These are phyloP conservation scores for Aureobasidium sp. DNA, from an alignment of 2,329 filamentous ascomycete genomes.

Conservation along the genomic window DNA sequence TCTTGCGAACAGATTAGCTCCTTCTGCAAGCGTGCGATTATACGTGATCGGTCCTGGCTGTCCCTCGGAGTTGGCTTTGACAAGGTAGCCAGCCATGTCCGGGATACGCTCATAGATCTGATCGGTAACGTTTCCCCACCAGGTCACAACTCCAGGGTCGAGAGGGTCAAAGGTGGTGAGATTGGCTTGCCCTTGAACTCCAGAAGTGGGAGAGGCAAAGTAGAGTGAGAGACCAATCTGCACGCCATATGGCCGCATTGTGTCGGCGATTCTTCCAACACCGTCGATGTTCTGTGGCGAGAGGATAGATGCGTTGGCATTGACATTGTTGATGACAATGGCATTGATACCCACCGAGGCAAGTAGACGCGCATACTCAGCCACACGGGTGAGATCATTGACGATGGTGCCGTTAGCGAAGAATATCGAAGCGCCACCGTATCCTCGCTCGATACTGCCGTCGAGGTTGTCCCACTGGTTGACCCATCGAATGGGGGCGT, in stretches of 20 bases:
- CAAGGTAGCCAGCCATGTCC: conserved; percentile 61
- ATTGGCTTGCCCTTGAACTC: conserved; percentile 36
- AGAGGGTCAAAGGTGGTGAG: conserved; percentile 60
- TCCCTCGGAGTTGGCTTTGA: conserved; percentile 67
- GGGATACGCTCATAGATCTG: conserved; percentile 55
- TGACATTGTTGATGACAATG: conserved; percentile 65
- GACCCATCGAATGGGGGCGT: conserved; percentile 59
- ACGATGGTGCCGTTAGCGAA: conserved; percentile 52
- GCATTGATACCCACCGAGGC: conserved; percentile 62
- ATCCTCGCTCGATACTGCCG: conserved; percentile 61
- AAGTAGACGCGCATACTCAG: conserved; percentile 58
- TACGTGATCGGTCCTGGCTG: conserved; percentile 64
- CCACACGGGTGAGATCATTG: conserved; percentile 53
- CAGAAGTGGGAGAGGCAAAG: conserved; percentile 56
- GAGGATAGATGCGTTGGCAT: conserved; percentile 56
- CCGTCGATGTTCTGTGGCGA: conserved; percentile 53
- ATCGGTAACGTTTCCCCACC: conserved; percentile 56
- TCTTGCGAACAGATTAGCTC: conserved; percentile 61
- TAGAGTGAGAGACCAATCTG: conserved; percentile 60
- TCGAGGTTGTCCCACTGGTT: conserved; percentile 71
- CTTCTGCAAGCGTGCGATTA: conserved; percentile 61
- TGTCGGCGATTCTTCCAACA: conserved; percentile 55
- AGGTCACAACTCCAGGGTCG: conserved; percentile 51
- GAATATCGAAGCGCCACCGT: conserved; percentile 62
- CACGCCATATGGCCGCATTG: conserved; percentile 60